These are phyloP conservation scores for Aspergillus indologenus DNA, from an alignment of 495 filamentous ascomycete genomes.

Conservation along the genomic window DNA sequence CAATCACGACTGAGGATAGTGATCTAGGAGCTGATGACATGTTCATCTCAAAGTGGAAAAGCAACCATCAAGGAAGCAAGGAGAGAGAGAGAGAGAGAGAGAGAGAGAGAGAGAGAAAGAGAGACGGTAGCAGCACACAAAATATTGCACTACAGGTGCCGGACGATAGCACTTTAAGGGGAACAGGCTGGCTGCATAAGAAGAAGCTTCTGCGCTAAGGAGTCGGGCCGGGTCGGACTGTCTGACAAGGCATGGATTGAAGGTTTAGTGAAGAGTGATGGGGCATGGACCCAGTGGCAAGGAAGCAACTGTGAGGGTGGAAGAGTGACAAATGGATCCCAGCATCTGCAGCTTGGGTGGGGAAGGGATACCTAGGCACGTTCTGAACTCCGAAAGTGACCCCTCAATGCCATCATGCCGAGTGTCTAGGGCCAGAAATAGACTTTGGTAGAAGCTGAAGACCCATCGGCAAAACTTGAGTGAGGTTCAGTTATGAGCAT, in stretches of 20 bases:
- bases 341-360: background rate
- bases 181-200: background rate
- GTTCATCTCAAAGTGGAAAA: slow-evolving; percentile 5
- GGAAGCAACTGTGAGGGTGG: background rate
- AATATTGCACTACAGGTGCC: background rate
- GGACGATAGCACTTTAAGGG: background rate
- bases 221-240: background rate
- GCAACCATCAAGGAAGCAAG: background rate
- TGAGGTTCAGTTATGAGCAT: too few relatives aligned
- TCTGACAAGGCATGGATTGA: background rate
- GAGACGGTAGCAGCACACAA: background rate
- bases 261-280: background rate
- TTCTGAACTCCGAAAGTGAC: background rate
- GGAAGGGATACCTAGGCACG: background rate
- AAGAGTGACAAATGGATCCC: background rate
- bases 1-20: slow-evolving; percentile 4
- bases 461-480: background rate
- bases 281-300: slow-evolving; percentile 1
- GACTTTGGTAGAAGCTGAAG: background rate
- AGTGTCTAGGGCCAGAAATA: background rate
- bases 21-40: slow-evolving; percentile 6
- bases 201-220: slow-evolving; percentile 4
- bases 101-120: too few relatives aligned
- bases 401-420: background rate
- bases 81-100: too few relatives aligned